Evolutionary conservation across 495 filamentous ascomycete genomes (phyloP).

Genomic region (Pyronema domesticum): DNA sequence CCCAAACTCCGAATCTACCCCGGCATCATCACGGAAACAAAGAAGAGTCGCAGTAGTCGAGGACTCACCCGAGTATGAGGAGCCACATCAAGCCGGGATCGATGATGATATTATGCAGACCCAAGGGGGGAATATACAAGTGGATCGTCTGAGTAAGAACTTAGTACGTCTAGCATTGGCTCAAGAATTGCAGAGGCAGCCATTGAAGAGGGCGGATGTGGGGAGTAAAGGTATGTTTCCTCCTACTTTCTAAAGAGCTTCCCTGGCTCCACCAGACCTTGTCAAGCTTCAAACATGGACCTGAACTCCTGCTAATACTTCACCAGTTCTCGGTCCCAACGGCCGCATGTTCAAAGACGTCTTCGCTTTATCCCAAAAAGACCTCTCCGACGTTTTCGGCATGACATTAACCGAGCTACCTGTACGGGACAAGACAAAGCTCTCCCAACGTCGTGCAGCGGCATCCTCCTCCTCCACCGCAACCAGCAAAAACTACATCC

Average conservation of each 20-base stretch:
- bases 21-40: no score
- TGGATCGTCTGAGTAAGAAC: constrained; percentile 64
- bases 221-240: constrained; percentile 39
- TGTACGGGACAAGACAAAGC: constrained; percentile 53
- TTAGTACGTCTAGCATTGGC: constrained; percentile 77
- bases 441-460: constrained; percentile 57
- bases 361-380: constrained; percentile 48
- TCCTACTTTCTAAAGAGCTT: background rate
- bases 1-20: no score
- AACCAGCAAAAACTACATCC: constrained; percentile 45
- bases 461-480: constrained; percentile 29
- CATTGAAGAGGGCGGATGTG: constrained; percentile 64
- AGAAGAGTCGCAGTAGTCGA: no score
- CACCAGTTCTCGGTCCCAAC: constrained; percentile 35
- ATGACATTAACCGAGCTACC: constrained; percentile 79
- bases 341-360: constrained; percentile 47
- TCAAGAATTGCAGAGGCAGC: constrained; percentile 66
- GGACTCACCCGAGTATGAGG: no score
- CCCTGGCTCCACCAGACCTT: no score
- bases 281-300: no score
- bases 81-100: no score
- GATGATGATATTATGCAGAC: background rate
- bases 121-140: constrained; percentile 23
- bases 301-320: background rate
- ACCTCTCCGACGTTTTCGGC: constrained; percentile 50